Evolutionary conservation across 768 basidiomycete species (phyloP), one percentile per base, ranked within the genome.

Genomic region (Pisolithus sp.): DNA sequence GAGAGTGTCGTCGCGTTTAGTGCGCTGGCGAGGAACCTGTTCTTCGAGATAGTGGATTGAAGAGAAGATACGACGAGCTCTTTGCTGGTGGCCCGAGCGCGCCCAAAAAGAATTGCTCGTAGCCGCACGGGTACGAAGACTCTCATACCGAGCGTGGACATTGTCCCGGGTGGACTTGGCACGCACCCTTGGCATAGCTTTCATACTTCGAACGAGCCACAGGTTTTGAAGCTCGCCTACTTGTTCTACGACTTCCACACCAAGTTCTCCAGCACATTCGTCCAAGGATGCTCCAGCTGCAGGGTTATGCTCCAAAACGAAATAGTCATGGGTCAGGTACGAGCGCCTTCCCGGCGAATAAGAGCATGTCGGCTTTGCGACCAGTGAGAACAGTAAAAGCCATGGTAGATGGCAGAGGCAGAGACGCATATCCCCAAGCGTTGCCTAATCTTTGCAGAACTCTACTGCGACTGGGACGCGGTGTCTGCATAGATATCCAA

Each of bases 231-330:
- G 78, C 63, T 93, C 86, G 47, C 96, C 93, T 23, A 83, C 85
- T 58, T 81, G 86, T 63, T 94, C 91, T 51, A 98, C 86, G 45
- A 96, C 71, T 69, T 97, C 86, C 20, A 92, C 85, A 13, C 83
- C 83, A 10, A 98, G 76, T 0, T 72, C 66, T 7, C 64, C 44
- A 6, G 83, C 77, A 52, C 85, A 75, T 56, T 88, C 82, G 51
- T 70, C 68, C 54, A 89, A 76, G 57, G 82, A 76, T 57, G 78
- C 75, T 74, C 73, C 71, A 8, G 71, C 66, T 6, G 62, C 59
- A 42, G 87, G 80, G 58, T 76, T 68, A 60, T 88, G 81, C 58
- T 85, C 82, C 26, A 91, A 61, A 49, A 85, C 79, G 73, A 94
- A 97, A 73, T 99, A 98, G 59, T 85, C 75, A 68, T 89, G 82